Evolutionary conservation across 257 asterid genomes (phyloP).

Genomic region (Prunella vulgaris): DNA sequence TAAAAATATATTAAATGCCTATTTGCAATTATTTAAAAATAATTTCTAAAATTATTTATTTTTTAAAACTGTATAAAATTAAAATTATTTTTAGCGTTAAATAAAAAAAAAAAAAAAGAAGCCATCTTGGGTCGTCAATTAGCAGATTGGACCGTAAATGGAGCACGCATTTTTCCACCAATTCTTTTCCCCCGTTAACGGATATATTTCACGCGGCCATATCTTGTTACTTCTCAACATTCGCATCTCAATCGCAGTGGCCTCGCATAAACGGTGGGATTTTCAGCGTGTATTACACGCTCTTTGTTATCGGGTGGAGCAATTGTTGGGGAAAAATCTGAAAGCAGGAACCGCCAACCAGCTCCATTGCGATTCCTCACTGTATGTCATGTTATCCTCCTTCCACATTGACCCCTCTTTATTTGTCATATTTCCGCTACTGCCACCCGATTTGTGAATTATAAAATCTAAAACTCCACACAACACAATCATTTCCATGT

Average conservation of each 20-base stretch:
- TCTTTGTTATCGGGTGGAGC: not conserved
- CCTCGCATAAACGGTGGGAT: not conserved
- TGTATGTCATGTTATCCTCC: not conserved
- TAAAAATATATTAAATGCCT: too few species aligned
- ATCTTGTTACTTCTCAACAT: not conserved
- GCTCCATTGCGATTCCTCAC: conserved; percentile 20
- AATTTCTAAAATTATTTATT: too few species aligned
- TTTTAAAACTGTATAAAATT: too few species aligned
- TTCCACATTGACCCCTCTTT: conserved; percentile 7
- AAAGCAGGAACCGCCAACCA: conserved; percentile 23
- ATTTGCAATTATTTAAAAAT: too few species aligned
- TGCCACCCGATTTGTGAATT: conserved; percentile 6
- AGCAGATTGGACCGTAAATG: not conserved
- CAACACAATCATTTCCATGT: not conserved
- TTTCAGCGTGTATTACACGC: conserved; percentile 13
- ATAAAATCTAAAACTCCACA: not conserved
- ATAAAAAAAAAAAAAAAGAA: too few species aligned
- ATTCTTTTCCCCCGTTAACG: not conserved
- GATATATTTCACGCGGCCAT: not conserved
- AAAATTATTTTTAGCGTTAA: too few species aligned
- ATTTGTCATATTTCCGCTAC: not conserved
- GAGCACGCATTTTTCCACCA: conserved; percentile 9
- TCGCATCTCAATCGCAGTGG: not conserved
- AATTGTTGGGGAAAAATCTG: not conserved
- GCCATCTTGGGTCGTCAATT: not conserved